A percentile compares a stretch with the other conserved stretches of the same genome.
Evolutionary conservation across 345 rosid genomes (phyloP).

Genomic region (Passiflora organensis): DNA sequence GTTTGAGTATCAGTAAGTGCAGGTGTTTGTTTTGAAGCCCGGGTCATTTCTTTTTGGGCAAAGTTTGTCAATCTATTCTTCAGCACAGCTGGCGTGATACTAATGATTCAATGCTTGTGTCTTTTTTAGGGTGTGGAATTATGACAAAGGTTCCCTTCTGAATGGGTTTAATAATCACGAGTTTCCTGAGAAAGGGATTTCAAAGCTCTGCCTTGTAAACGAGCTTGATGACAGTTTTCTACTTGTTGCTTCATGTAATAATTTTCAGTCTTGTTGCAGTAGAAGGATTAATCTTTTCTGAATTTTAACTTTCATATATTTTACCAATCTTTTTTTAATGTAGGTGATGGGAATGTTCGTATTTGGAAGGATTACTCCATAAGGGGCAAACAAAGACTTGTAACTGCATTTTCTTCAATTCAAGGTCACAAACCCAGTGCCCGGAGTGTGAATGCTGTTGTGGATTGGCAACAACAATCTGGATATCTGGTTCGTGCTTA

Average conservation of each 20-base stretch:
- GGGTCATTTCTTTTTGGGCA: too few relatives aligned
- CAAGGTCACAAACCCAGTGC: conserved; percentile 88
- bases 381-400: conserved; percentile 81
- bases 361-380: conserved; percentile 83
- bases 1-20: too few relatives aligned
- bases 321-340: conserved; percentile 12
- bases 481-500: conserved; percentile 68
- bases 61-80: background rate
- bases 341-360: conserved; percentile 93
- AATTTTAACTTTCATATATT: conserved; percentile 6
- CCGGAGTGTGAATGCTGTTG: conserved; percentile 76
- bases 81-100: background rate
- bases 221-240: conserved; percentile 94
- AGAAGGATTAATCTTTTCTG: background rate
- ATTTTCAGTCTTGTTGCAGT: too few relatives aligned
- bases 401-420: conserved; percentile 90
- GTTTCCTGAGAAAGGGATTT: conserved; percentile 87
- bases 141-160: conserved; percentile 46
- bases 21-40: too few relatives aligned
- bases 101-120: conserved; percentile 1
- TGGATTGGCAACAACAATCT: conserved; percentile 99
- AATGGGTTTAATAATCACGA: conserved; percentile 88
- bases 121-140: conserved; percentile 75
- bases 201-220: conserved; percentile 87
- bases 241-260: conserved; percentile 89